Evolutionary conservation across 148 eudicot genomes (phyloP).

Genomic region (Cornus florida): DNA sequence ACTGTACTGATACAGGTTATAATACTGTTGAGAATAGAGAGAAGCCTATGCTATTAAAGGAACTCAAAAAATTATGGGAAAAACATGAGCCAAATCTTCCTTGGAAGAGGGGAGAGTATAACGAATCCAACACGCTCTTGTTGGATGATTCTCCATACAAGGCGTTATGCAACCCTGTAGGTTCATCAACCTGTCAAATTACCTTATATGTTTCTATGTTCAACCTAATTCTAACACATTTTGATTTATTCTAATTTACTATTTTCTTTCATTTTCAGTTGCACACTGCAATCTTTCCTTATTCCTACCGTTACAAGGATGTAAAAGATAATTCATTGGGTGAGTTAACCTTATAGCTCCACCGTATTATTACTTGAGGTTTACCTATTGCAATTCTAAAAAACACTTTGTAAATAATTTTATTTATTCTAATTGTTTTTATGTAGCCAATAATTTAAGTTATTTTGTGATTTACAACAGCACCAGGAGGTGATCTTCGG

Average conservation of each 20-base stretch:
- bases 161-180: conserved; percentile 84
- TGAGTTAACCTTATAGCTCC: conserved; percentile 30
- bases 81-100: conserved; percentile 53
- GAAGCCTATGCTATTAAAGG: conserved; percentile 81
- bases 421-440: not conserved
- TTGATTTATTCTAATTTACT: not conserved
- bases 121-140: conserved; percentile 76
- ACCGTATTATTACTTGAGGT: too few relatives aligned
- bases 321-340: conserved; percentile 59
- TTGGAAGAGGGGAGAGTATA: conserved; percentile 64
- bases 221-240: conserved; percentile 4
- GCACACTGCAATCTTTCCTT: conserved; percentile 73
- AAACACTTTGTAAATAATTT: not conserved
- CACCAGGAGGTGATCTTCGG: conserved; percentile 65
- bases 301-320: conserved; percentile 43
- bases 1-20: conserved; percentile 71
- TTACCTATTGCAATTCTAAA: too few relatives aligned
- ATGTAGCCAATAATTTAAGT: not conserved
- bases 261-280: conserved; percentile 39
- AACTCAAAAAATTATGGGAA: conserved; percentile 72
- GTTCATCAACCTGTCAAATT: conserved; percentile 12
- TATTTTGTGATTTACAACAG: conserved; percentile 29
- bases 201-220: not conserved
- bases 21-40: conserved; percentile 48
- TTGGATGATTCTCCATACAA: conserved; percentile 94